Percentiles rank a stretch among this genome's conserved stretches.
phyloP scores from a whole-genome alignment of 2,329 filamentous ascomycete species.

The Neonectria magnoliae region DNA sequence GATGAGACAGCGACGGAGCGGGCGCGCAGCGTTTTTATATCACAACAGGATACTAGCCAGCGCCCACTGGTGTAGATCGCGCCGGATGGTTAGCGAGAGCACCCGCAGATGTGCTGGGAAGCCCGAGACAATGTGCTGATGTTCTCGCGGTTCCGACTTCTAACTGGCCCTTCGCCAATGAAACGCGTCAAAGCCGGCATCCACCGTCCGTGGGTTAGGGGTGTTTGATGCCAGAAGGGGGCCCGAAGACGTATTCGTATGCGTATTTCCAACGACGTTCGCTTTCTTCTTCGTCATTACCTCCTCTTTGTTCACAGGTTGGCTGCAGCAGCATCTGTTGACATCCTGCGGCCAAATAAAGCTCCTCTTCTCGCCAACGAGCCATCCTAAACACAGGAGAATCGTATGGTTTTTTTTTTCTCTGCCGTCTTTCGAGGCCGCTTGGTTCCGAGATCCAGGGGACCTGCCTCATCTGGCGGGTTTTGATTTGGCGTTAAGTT shows the following conservation, averaged over 20 bases:
- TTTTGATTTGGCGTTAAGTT: conserved; percentile 6
- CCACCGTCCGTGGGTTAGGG: conserved; percentile 31
- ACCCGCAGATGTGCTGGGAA: too few species aligned
- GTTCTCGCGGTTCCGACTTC: too few species aligned
- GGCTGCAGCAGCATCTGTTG: neutral
- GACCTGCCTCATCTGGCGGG: neutral
- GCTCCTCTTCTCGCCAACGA: neutral
- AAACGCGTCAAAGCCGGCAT: neutral
- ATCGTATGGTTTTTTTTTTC: neutral
- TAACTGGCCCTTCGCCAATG: too few species aligned
- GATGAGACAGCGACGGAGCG: neutral
- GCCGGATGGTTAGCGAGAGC: too few species aligned
- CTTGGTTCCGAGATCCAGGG: conserved; percentile 5
- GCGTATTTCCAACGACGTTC: conserved; percentile 5
- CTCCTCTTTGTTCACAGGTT: neutral
- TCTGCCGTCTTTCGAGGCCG: conserved; percentile 2
- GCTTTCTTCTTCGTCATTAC: conserved; percentile 17
- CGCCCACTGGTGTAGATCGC: neutral
- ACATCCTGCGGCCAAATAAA: neutral
- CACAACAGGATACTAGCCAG: neutral
- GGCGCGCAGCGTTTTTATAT: neutral
- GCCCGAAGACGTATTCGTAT: conserved; percentile 24
- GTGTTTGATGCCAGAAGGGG: conserved; percentile 12
- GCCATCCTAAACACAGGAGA: neutral
- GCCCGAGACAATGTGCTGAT: too few species aligned